phyloP scores from a whole-genome alignment of 768 basidiomycete genomes.

The Ramaria rubella region DNA sequence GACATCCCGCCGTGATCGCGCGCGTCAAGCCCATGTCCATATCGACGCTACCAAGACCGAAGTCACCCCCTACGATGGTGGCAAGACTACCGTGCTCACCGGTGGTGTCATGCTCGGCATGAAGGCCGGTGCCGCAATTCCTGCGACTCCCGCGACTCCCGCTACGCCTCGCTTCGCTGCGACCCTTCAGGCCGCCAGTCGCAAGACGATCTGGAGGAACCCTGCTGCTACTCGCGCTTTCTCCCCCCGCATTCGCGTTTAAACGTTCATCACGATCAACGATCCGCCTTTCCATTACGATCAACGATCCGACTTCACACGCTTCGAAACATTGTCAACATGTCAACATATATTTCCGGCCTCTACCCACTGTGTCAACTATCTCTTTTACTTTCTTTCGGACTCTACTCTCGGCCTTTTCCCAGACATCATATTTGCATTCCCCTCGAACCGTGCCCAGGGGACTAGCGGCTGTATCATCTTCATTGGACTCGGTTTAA shows the following conservation, averaged over 20 bases:
- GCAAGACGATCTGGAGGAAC: conserved; percentile 7
- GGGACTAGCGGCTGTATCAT: conserved; percentile 12
- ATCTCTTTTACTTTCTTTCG: not conserved
- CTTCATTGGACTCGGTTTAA: not conserved
- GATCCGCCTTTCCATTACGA: conserved; percentile 12
- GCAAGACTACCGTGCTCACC: conserved; percentile 82
- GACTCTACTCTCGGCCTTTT: not conserved
- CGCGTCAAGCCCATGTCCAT: conserved; percentile 63
- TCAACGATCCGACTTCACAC: not conserved
- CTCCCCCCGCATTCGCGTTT: conserved; percentile 57
- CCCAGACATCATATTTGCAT: not conserved
- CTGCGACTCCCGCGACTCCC: conserved; percentile 29
- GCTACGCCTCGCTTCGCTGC: conserved; percentile 24
- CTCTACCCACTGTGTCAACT: not conserved
- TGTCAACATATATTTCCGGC: not conserved
- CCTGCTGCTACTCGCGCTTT: conserved; percentile 23
- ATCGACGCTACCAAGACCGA: conserved; percentile 70
- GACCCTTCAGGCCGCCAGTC: conserved; percentile 16
- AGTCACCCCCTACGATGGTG: conserved; percentile 81
- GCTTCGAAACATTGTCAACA: not conserved
- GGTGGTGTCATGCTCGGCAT: conserved; percentile 82
- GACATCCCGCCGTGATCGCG: conserved; percentile 51
- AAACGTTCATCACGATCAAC: conserved; percentile 21
- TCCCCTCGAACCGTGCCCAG: conserved; percentile 4
- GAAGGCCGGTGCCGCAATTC: conserved; percentile 18